Evolutionary conservation across 768 basidiomycete species (phyloP), one percentile per base, ranked within the genome.

Genomic region (Tremella yokohamensis): DNA sequence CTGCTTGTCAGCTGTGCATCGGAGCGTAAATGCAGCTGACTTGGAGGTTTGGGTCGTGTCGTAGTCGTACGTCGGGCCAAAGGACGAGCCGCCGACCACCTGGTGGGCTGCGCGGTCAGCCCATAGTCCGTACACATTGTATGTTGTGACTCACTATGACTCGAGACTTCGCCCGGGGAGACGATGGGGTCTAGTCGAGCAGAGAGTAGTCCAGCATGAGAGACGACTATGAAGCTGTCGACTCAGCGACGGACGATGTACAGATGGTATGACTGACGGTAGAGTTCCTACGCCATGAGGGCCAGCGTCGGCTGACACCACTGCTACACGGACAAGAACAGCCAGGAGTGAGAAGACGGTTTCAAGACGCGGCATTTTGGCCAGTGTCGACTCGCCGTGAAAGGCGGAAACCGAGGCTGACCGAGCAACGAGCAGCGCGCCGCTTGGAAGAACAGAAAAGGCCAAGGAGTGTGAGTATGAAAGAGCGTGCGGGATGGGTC

Each of bases 1-100:
- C 53, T 54, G 58, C 12, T 4, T 16, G 18, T 26, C 18, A 52
- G n/a, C 26, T 16, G 16, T 22, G 24, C 15, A 2, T 16, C 34
- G 8, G 47, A 49, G 29, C 6, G 51, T 37, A 11, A 54, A 60
- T 25, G 20, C 1, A 47, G 56, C 74, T 64, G 70, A 86, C 85
- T 82, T 88, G 85, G 75, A 86, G 85, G 61, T 39, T n/a, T 44
- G 57, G 24, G 19, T 54, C 13, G 44, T 50, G 15, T 53, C 65
- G 42, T 69, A 67, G 22, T 34, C 34, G 37, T 56, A 55, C 16
- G 29, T 47, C 15, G 59, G 54, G 18, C 25, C 47, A 45, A 69
- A 69, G 8, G 62, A 51, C 3, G 51, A 52, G n/a, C 52, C 57
- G 13, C 69, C 69, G 29, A 65, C 54, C 26, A 70, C 58, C 4